These are phyloP conservation scores for Crucibulum laeve DNA, from an alignment of 768 basidiomycete species.

Conservation along the genomic window DNA sequence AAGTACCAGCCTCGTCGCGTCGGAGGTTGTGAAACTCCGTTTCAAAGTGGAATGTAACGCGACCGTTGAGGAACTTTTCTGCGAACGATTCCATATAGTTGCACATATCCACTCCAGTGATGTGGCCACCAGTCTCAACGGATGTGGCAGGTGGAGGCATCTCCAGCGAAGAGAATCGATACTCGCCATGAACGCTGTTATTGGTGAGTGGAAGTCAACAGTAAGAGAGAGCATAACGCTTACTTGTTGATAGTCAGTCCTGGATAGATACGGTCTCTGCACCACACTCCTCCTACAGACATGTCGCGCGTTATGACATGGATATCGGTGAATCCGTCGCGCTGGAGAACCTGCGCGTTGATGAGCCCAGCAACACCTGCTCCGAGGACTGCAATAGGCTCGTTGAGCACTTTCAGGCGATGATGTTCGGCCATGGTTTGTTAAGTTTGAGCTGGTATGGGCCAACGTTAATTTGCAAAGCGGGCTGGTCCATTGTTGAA, in stretches of 20 bases:
- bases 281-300: slow-evolving; percentile 49
- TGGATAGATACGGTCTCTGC: slow-evolving; percentile 40
- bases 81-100: slow-evolving; percentile 45
- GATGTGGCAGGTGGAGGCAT: slow-evolving; percentile 34
- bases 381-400: slow-evolving; percentile 33
- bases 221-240: slow-evolving; percentile 7
- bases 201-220: not conserved
- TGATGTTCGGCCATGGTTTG: not conserved
- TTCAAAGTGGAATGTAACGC: slow-evolving; percentile 21
- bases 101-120: slow-evolving; percentile 42
- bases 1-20: slow-evolving; percentile 8
- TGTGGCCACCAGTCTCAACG: slow-evolving; percentile 26
- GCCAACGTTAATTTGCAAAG: too few relatives aligned
- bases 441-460: too few relatives aligned
- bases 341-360: slow-evolving; percentile 43
- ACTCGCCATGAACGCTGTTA: slow-evolving; percentile 50
- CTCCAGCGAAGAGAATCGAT: slow-evolving; percentile 40
- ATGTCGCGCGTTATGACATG: slow-evolving; percentile 43
- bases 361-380: slow-evolving; percentile 51
- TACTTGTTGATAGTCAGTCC: slow-evolving; percentile 50
- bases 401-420: not conserved
- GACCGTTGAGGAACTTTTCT: slow-evolving; percentile 26
- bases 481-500: too few relatives aligned
- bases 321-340: slow-evolving; percentile 47
- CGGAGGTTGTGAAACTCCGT: slow-evolving; percentile 35